Evolutionary conservation across 495 filamentous ascomycete species (phyloP).

Genomic region (Chaetomium cochliodes): DNA sequence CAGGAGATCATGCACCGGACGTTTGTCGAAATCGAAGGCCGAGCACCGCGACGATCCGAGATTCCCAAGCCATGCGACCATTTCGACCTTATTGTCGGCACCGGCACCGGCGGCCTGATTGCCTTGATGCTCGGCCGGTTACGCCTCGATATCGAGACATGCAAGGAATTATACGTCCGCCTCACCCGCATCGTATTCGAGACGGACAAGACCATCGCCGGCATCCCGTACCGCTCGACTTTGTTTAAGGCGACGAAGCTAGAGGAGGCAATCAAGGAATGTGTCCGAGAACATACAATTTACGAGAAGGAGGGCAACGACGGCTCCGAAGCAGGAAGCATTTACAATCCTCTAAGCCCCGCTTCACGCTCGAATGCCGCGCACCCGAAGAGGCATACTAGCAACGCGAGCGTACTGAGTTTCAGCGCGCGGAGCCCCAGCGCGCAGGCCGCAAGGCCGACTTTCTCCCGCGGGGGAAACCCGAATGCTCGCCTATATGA

Average conservation of each 20-base stretch:
- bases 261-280: constrained; percentile 89
- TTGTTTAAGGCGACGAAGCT: constrained; percentile 94
- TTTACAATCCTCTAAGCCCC: constrained; percentile 35
- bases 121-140: constrained; percentile 94
- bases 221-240: constrained; percentile 89
- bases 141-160: constrained; percentile 88
- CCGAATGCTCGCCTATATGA: constrained; percentile 75
- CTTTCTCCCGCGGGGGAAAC: constrained; percentile 53
- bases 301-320: constrained; percentile 81
- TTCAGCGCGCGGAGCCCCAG: constrained; percentile 53
- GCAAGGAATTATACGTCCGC: constrained; percentile 91
- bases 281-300: constrained; percentile 82
- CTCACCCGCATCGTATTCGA: constrained; percentile 94
- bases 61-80: constrained; percentile 98
- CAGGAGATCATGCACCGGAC: constrained; percentile 95
- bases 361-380: constrained; percentile 43
- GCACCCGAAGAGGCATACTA: constrained; percentile 48
- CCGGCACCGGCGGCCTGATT: constrained; percentile 91
- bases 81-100: constrained; percentile 94
- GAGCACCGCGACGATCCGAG: constrained; percentile 77
- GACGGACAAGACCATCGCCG: constrained; percentile 95
- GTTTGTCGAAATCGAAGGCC: constrained; percentile 80
- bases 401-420: constrained; percentile 63
- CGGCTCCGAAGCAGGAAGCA: constrained; percentile 30
- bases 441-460: constrained; percentile 36